Evolutionary conservation across 768 basidiomycete genomes (phyloP).

Genomic region (Lentinula guzmanii): DNA sequence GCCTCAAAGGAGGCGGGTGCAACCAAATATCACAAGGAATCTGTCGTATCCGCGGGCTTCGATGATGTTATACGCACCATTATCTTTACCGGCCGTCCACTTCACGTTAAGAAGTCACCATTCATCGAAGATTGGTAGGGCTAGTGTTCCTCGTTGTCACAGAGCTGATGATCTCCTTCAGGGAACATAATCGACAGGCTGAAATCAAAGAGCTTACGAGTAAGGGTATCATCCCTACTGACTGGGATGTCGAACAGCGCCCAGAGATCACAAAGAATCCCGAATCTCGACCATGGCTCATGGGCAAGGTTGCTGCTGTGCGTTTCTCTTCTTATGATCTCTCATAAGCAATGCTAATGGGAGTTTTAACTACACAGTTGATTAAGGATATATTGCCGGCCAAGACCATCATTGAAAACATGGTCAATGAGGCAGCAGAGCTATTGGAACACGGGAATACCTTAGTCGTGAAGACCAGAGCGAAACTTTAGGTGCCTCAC

Average conservation of each 20-base stretch:
- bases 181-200: constrained; percentile 28
- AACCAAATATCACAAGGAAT: constrained; percentile 80
- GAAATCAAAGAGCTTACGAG: constrained; percentile 82
- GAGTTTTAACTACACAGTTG: constrained; percentile 19
- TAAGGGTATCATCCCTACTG: constrained; percentile 76
- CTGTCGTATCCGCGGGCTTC: constrained; percentile 60
- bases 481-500: constrained; percentile 16
- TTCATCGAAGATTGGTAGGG: constrained; percentile 80
- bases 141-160: background rate
- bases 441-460: constrained; percentile 36
- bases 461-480: constrained; percentile 24
- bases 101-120: constrained; percentile 78
- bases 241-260: constrained; percentile 67
- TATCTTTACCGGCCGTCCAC: constrained; percentile 85
- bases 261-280: constrained; percentile 63
- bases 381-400: constrained; percentile 78
- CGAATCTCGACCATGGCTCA: constrained; percentile 66
- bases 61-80: constrained; percentile 82
- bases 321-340: background rate
- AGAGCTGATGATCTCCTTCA: background rate
- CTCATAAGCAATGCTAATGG: background rate
- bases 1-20: constrained; percentile 77
- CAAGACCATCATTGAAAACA: constrained; percentile 74
- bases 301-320: constrained; percentile 71
- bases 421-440: constrained; percentile 57